Evolutionary conservation across 1,284 basidiomycete species (phyloP), one percentile per base, ranked within the genome.

Genomic region (Dichomitus squalens): DNA sequence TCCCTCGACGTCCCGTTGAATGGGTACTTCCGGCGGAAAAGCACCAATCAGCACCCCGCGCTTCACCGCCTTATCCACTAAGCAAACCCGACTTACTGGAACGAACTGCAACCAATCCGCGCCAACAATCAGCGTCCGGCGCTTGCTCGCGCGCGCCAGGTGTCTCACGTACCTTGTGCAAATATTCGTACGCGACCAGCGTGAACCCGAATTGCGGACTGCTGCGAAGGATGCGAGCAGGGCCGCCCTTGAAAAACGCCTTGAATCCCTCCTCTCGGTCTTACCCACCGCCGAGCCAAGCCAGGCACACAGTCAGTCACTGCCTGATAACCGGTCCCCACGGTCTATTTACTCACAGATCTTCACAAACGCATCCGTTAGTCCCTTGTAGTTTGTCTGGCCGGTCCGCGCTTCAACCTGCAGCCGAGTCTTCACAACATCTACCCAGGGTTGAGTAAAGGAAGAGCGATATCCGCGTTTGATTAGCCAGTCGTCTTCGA

Each of bases 381-480:
- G 77, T 48, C 97, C 96, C 73, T 92, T 94, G 80, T 99, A 99
- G 59, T 90, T 80, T 4, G 94, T 93, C 74, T 99, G 88, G 16
- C 96, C 97, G 66, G 92, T 90, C 61, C 90, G 84, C 34, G 95
- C 91, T 74, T 99, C 97, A n/a, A 95, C 90, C 73, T 99, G 97
- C 63, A 99, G 79, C 55, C 96, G 88, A n/a, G 96, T 99, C 84
- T 99, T 99, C 73, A 98, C 93, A 58, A 99, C 97, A 74, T 99
- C 96, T 87, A n/a, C n/a, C n/a, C n/a, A n/a, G n/a, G n/a, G n/a
- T n/a, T n/a, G n/a, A n/a, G n/a, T n/a, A n/a, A n/a, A n/a, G n/a
- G n/a, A 73, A 71, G 75, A 31, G 16, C 4, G 66, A 31, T 56
- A 48, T 57, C 55, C 52, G 57, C 33, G 20, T 27, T 46, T 44